phyloP scores from a whole-genome alignment of 192 early-diverging fungal genomes.

The Phycomyces blakesleeanus region DNA sequence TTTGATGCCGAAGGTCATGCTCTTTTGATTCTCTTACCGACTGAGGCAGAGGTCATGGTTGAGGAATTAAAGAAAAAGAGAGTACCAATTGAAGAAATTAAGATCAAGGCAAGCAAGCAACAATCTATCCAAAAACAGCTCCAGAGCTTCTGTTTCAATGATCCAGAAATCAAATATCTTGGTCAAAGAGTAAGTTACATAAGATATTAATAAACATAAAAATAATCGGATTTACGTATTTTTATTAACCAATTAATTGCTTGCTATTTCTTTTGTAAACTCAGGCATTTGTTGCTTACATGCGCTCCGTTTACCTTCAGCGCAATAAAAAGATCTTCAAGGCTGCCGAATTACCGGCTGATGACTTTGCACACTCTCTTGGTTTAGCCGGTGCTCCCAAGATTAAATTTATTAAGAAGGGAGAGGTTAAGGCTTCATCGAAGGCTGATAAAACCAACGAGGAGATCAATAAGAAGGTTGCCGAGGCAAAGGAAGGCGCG shows the following conservation, averaged over 20 bases:
- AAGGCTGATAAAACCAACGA: conserved; percentile 28
- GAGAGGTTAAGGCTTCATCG: conserved; percentile 31
- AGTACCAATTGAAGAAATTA: conserved; percentile 88
- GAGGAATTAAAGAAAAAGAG: conserved; percentile 64
- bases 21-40: conserved; percentile 83
- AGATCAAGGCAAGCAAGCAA: conserved; percentile 80
- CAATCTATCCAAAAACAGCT: conserved; percentile 77
- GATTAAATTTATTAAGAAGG: conserved; percentile 80
- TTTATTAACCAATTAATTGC: too few relatives aligned
- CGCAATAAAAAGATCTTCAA: conserved; percentile 89
- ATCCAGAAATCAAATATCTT: conserved; percentile 94
- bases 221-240: too few relatives aligned
- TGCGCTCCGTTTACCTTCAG: conserved; percentile 89
- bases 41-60: conserved; percentile 84
- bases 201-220: too few relatives aligned
- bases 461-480: conserved; percentile 18
- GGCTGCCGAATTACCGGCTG: conserved; percentile 79
- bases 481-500: conserved; percentile 37
- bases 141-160: conserved; percentile 87
- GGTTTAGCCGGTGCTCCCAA: conserved; percentile 95
- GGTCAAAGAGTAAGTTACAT: conserved; percentile 83
- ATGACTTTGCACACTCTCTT: conserved; percentile 81
- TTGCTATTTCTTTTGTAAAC: too few relatives aligned
- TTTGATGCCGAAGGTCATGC: conserved; percentile 86
- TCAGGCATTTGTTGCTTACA: conserved; percentile 90